These are phyloP conservation scores for Melaleuca alternifolia DNA, from an alignment of 345 rosid genomes.

Conservation along the genomic window DNA sequence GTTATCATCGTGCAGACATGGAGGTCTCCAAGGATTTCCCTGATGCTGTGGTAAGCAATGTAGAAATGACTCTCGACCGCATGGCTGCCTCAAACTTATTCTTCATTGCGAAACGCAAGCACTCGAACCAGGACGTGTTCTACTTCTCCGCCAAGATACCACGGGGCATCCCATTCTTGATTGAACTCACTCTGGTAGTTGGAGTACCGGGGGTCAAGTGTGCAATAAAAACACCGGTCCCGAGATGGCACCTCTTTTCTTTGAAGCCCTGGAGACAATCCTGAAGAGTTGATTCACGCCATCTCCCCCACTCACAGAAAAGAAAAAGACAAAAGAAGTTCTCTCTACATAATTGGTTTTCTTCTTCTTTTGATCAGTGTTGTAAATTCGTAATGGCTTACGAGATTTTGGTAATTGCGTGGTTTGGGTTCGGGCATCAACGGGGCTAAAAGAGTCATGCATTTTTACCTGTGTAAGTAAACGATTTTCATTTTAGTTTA, in stretches of 20 bases:
- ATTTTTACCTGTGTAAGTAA: no score
- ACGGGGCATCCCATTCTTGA: conserved; percentile 64
- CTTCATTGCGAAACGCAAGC: conserved; percentile 92
- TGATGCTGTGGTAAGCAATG: conserved; percentile 40
- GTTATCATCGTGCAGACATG: conserved; percentile 47
- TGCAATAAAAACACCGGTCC: conserved; percentile 88
- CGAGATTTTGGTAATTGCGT: conserved; percentile 12
- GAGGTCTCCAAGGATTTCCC: conserved; percentile 88
- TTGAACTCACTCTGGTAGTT: conserved; percentile 67
- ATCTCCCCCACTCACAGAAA: no score
- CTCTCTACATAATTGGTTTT: not conserved
- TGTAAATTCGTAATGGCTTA: conserved; percentile 24
- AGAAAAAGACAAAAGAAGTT: no score
- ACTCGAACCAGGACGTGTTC: conserved; percentile 89
- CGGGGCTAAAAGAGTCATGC: no score
- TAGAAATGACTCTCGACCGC: conserved; percentile 56
- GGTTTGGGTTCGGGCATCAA: no score
- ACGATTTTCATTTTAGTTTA: no score
- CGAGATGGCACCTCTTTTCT: conserved; percentile 80
- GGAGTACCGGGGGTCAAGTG: conserved; percentile 80
- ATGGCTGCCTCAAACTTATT: conserved; percentile 73
- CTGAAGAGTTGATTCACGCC: conserved; percentile 32
- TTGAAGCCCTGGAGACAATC: conserved; percentile 79
- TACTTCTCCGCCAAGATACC: conserved; percentile 86
- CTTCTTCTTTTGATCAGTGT: conserved; percentile 5